phyloP scores from a whole-genome alignment of 768 basidiomycete species.

The Dentipellis fragilis region DNA sequence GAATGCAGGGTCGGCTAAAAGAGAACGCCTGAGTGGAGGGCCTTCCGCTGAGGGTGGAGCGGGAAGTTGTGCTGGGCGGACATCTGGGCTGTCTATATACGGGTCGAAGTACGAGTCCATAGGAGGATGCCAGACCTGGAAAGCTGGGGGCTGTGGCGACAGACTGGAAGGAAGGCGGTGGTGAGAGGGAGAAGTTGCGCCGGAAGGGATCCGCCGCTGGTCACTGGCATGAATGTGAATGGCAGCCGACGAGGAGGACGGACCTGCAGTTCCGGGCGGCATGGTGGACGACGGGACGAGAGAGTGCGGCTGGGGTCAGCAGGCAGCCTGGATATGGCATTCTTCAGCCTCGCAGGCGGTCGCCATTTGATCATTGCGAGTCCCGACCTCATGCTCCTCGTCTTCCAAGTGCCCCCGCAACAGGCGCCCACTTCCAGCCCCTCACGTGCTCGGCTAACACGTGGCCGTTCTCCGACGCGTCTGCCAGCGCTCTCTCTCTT shows the following conservation, averaged over 20 bases:
- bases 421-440: not conserved
- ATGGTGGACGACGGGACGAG: not conserved
- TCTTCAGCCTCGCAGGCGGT: too few relatives aligned
- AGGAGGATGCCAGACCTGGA: conserved; percentile 8
- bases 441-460: conserved; percentile 9
- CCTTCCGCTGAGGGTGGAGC: not conserved
- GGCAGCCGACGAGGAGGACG: too few relatives aligned
- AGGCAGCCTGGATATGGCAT: not conserved
- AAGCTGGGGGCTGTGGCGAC: not conserved
- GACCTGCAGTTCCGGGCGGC: not conserved
- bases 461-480: not conserved
- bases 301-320: not conserved
- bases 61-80: not conserved
- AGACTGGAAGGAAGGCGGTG: not conserved
- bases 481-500: conserved; percentile 4
- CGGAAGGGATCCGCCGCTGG: not conserved
- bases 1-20: conserved; percentile 23
- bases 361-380: too few relatives aligned
- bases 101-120: conserved; percentile 4
- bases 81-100: conserved; percentile 5
- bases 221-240: not conserved
- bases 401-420: too few relatives aligned
- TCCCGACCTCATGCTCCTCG: too few relatives aligned
- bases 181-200: not conserved
- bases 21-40: conserved; percentile 1